These are phyloP conservation scores for Talaromyces sp. DNA, from an alignment of 2,329 filamentous ascomycete genomes.

Conservation along the genomic window DNA sequence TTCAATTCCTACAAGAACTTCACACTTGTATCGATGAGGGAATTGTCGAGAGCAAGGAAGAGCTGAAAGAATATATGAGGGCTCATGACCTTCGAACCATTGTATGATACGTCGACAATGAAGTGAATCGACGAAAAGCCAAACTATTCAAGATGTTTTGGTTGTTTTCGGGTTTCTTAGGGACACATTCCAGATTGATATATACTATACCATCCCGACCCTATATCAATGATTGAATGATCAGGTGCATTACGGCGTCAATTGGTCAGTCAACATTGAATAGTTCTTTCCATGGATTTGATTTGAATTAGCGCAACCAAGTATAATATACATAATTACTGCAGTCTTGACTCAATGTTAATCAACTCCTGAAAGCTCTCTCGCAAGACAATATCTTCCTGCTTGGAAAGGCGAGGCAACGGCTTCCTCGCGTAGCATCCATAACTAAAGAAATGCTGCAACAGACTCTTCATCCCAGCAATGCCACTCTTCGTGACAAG, in stretches of 20 bases:
- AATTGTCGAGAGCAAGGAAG: neutral
- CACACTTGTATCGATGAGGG: neutral
- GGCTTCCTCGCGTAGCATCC: constrained; percentile 38
- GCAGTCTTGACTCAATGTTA: neutral
- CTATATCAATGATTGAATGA: neutral
- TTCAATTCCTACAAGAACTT: neutral
- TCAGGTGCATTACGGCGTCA: neutral
- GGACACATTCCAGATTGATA: neutral
- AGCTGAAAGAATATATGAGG: neutral
- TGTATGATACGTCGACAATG: neutral
- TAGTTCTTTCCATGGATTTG: neutral
- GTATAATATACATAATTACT: neutral
- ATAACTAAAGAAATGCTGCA: constrained; percentile 71
- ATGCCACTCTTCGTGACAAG: constrained; percentile 71
- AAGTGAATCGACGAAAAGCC: neutral
- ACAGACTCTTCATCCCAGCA: constrained; percentile 72
- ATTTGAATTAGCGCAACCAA: neutral
- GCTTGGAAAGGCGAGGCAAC: constrained; percentile 38
- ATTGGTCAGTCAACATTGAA: neutral
- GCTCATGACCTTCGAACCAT: neutral
- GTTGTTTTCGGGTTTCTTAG: neutral
- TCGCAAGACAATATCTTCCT: neutral
- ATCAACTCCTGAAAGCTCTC: constrained; percentile 2
- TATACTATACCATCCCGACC: neutral
- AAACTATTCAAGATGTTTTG: neutral